Percentiles rank a stretch among this genome's conserved stretches.
Conservation (phyloP, 208 protist species). For the Porcisia deanei region DNA sequence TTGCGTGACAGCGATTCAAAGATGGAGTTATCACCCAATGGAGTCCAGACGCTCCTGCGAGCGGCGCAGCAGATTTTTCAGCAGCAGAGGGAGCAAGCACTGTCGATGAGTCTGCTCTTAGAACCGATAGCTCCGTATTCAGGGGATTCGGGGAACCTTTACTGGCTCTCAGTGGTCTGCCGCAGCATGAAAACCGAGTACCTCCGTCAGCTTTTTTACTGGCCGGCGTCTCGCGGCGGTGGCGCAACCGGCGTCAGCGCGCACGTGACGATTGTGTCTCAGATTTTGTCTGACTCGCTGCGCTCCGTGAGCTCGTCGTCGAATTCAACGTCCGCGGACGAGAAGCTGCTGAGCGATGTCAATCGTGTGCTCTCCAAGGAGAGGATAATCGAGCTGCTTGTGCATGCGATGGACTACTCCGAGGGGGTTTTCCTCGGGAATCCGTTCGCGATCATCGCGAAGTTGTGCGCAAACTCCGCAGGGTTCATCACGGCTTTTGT, state of each 20-base stretch:
- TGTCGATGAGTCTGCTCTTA: conserved; percentile 62
- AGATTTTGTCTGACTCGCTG: conserved; percentile 76
- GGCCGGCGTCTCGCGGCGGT: conserved; percentile 83
- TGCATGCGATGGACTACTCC: conserved; percentile 80
- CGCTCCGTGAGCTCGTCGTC: conserved; percentile 41
- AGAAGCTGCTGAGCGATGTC: conserved; percentile 60
- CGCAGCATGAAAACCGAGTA: conserved; percentile 72
- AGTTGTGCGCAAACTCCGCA: conserved; percentile 72
- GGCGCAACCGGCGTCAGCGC: conserved; percentile 78
- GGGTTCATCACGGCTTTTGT: conserved; percentile 88
- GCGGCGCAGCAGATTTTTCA: conserved; percentile 62
- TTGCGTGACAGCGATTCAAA: conserved; percentile 74
- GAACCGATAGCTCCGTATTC: conserved; percentile 49
- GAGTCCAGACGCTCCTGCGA: conserved; percentile 74
- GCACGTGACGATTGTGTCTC: conserved; percentile 77
- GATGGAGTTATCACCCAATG: conserved; percentile 80
- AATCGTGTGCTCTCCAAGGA: conserved; percentile 81
- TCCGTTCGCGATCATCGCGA: conserved; percentile 84
- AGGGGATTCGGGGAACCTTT: conserved; percentile 39
- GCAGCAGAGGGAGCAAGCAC: conserved; percentile 55
- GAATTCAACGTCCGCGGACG: conserved; percentile 33
- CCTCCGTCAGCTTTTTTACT: conserved; percentile 74
- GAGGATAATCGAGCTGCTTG: conserved; percentile 75
- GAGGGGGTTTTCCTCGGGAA: conserved; percentile 80
- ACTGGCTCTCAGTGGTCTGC: conserved; percentile 70